Evolutionary conservation across 352 stramenopile species (phyloP), one percentile per base, ranked within the genome.

Genomic region (Phytopythium aichiense): DNA sequence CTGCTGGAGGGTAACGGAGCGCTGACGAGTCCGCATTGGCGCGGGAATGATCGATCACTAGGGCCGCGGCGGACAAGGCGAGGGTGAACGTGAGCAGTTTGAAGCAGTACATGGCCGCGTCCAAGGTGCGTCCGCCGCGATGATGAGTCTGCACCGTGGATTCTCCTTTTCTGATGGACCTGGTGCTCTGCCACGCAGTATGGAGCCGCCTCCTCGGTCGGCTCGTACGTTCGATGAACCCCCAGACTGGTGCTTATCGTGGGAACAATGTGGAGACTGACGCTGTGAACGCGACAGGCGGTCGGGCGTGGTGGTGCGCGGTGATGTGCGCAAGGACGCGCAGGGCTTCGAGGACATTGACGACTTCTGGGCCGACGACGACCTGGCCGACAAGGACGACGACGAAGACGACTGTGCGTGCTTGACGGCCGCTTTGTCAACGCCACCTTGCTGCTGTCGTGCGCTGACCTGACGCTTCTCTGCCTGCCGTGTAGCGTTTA

Each of bases 331-430:
- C 20, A 89, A 85, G 33, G 87, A 95, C 48, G 82, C 75, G 1
- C 68, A 93, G 28, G 87, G 87, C 0, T 95, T 95, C 55, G 84
- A 95, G 51, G 87, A 95, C 52, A 88, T 93, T 48, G 87, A 95
- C 66, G 87, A 95, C 50, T 95, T 95, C 57, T 95, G 84, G 84
- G 82, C 79, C 37, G 82, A 95, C 28, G 75, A 87, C 56, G 61
- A 74, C 38, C 57, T 59, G 12, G 68, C 62, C 20, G 73, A 83
- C 58, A 76, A 79, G 28, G 71, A 82, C 23, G 72, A 81, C 48
- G 71, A 68, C 15, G 63, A 78, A 46, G 70, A 84, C 23, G 74
- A 87, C 33, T 58, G 52, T 58, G 52, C 16, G 52, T 43, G 23
- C 22, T 35, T 4, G 28, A 18, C 28, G 33, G 22, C 1, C 63